Evolutionary conservation across 495 filamentous ascomycete species (phyloP), one percentile per base, ranked within the genome.

Genomic region (Glutinoglossum americanum): DNA sequence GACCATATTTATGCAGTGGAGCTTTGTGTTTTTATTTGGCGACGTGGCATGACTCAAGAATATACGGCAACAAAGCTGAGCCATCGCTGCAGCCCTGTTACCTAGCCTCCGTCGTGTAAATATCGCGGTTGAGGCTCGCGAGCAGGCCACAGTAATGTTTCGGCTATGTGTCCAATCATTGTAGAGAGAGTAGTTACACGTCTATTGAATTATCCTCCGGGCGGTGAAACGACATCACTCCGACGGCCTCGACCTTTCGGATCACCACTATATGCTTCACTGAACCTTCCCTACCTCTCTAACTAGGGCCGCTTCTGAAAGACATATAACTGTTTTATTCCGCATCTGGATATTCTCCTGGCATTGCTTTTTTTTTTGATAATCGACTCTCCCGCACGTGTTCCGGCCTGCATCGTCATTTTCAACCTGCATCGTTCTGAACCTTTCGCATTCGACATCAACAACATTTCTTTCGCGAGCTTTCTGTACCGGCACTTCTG

Each of bases 371-470:
- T 3, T 45, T 5, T 45, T 23, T 23, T 23, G 41, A 45, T 45
- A 45, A 3, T 45, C 41, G 41, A n/a, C 5, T 23, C 19, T 45
- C 21, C 13, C 41, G n/a, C n/a, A 45, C 37, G 37, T 39, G 37
- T 39, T 1, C 9, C 37, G 37, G 37, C 41, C n/a, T 45, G 41
- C 41, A 21, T 45, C 9, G 21, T n/a, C 41, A 21, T 45, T 45
- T 21, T 23, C 28, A 3, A 27, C 37, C 63, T 65, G 65, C 65
- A 66, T 61, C 60, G 55, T 66, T 49, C 65, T 63, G 65, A 65
- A 61, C 58, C 49, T 37, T 58, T 55, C 60, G 49, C 49, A 53
- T 17, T 32, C 19, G 41, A 30, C 49, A 53, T 53, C 49, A 53
- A 53, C 49, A 53, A 53, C 49, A 28, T 19, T 27, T 53, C 49